phyloP scores from a whole-genome alignment of 2,329 filamentous ascomycete species.

The Colletotrichum sp. region DNA sequence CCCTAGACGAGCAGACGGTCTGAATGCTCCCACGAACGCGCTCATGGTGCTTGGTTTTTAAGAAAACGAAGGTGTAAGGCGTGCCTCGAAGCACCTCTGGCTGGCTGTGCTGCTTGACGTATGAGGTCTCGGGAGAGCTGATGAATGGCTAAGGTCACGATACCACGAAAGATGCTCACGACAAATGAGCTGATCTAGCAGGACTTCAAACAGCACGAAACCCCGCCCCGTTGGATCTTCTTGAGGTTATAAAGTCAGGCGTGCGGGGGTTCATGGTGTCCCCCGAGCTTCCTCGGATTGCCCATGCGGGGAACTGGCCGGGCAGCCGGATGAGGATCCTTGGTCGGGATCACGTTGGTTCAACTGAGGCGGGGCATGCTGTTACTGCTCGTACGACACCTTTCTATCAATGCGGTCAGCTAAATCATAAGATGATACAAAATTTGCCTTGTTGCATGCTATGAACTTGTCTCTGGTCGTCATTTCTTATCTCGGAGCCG shows the following conservation, averaged over 20 bases:
- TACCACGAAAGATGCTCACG: neutral
- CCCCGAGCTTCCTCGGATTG: neutral
- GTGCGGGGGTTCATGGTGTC: neutral
- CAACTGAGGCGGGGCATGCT: neutral
- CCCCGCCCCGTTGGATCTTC: neutral
- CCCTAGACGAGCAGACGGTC: conserved; percentile 1
- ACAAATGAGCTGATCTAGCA: neutral
- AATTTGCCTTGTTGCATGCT: neutral
- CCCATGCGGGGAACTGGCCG: neutral
- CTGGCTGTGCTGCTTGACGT: neutral
- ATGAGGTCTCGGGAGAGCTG: neutral
- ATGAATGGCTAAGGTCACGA: neutral
- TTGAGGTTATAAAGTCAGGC: neutral
- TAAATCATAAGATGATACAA: neutral
- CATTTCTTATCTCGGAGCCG: neutral
- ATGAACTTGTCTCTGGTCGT: neutral
- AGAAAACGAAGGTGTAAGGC: neutral
- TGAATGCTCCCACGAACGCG: conserved; percentile 1
- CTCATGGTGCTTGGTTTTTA: neutral
- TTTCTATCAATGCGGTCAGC: neutral
- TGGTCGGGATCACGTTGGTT: neutral
- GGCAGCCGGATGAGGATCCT: neutral
- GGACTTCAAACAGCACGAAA: neutral
- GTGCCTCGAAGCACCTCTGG: neutral
- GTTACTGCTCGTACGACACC: neutral